Percentiles rank a stretch among this genome's conserved stretches.
phyloP scores from a whole-genome alignment of 2,329 filamentous ascomycete genomes.

The Penicillium fuscoglaucum region DNA sequence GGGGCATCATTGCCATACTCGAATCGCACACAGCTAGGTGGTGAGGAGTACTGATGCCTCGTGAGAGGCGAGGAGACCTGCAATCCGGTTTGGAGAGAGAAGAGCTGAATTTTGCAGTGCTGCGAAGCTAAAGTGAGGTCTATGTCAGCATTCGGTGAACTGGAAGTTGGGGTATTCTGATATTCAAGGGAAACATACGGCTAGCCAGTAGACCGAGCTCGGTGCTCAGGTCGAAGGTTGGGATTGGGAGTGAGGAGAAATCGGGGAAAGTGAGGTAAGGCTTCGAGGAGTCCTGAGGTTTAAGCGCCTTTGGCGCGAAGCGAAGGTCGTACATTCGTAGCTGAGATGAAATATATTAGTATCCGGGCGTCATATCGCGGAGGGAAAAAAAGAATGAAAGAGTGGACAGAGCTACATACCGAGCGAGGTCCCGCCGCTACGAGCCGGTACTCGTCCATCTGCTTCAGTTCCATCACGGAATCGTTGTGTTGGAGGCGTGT shows the following conservation, averaged over 20 bases:
- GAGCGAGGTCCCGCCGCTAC: constrained; percentile 36
- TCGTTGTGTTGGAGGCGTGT: constrained; percentile 38
- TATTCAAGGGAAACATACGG: constrained; percentile 27
- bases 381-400: neutral
- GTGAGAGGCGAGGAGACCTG: constrained; percentile 32
- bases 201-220: constrained; percentile 42
- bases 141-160: neutral
- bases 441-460: constrained; percentile 38
- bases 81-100: constrained; percentile 41
- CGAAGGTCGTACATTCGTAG: constrained; percentile 47
- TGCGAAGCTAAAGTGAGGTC: constrained; percentile 30
- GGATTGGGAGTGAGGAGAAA: constrained; percentile 29
- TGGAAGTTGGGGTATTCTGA: neutral
- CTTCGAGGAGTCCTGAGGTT: constrained; percentile 29
- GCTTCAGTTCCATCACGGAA: constrained; percentile 37
- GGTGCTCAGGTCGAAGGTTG: constrained; percentile 39
- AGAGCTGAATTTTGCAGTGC: constrained; percentile 37
- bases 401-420: constrained; percentile 23
- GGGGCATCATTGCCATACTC: constrained; percentile 29
- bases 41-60: constrained; percentile 25
- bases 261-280: constrained; percentile 41
- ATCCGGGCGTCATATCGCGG: neutral
- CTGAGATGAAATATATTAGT: constrained; percentile 21
- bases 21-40: constrained; percentile 37
- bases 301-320: constrained; percentile 31